Evolutionary conservation across 2,329 filamentous ascomycete species (phyloP), one percentile per base, ranked within the genome.

Genomic region (Exophiala xenobiotica): DNA sequence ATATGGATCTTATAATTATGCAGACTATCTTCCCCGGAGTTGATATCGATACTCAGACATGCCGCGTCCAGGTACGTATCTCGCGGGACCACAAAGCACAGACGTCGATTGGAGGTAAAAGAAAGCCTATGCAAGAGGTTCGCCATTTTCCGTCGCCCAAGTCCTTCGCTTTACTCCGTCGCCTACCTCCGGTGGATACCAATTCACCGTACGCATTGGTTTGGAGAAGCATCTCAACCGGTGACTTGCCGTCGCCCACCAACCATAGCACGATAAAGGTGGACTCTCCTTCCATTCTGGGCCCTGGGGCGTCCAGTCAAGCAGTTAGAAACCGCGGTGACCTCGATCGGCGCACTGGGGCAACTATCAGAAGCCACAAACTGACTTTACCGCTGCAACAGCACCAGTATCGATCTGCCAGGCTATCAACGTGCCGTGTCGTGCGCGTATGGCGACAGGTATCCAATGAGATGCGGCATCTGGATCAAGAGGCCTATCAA

Each of bases 131-230:
- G 26, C 16, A 11, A 22, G 16, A 9, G 4, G 4, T 14, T 19
- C 37, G 37, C 37, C 7, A 22, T 39, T 39, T 19, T 39, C 37
- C 37, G 37, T 39, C 37, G 37, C 37, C 37, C 37, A 39, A 11
- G 37, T 39, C 37, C 37, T 39, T 14, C 37, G 37, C 37, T 22
- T 39, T 39, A 18, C 11, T 39, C 37, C 37, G 37, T 39, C 37
- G 37, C 37, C 37, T 19, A 22, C 16, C 12, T 39, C 37, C 37
- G 37, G 37, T 35, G 31, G 31, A 35, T 35, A 35, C 31, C 7
- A 6, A 35, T 8, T 2, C n/a, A 3, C 31, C 31, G 18, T 35
- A 14, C 11, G 11, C 31, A 35, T 35, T 35, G 31, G 31, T 14
- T 16, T 35, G 31, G n/a, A n/a, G n/a, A n/a, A 35, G n/a, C 8